Conservation (phyloP, 768 basidiomycete genomes). For the Phylloporus scabripes region DNA sequence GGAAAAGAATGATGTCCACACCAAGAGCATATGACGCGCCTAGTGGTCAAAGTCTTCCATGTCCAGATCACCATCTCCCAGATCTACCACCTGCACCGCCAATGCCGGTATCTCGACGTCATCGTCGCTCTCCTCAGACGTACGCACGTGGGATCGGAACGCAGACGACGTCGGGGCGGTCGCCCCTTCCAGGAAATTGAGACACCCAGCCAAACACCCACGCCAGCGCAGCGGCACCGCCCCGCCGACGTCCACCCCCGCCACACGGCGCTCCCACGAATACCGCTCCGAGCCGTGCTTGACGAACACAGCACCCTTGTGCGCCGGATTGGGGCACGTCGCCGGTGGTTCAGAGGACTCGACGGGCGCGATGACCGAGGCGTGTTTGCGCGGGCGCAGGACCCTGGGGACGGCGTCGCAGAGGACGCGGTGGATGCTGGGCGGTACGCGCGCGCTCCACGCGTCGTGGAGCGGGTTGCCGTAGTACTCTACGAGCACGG, state of each 20-base stretch:
- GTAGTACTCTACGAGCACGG: constrained; percentile 23
- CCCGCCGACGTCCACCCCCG: constrained; percentile 47
- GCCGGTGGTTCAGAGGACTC: too few relatives aligned
- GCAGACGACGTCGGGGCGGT: background rate
- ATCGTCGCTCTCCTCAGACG: too few relatives aligned
- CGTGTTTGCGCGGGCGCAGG: constrained; percentile 21
- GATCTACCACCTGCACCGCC: constrained; percentile 21
- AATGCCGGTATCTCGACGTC: too few relatives aligned
- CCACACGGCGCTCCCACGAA: constrained; percentile 58
- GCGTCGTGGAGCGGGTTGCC: constrained; percentile 28
- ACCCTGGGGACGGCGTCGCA: constrained; percentile 26
- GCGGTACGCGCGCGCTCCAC: constrained; percentile 24
- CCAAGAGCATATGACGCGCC: background rate
- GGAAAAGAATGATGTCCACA: too few relatives aligned
- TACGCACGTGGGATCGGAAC: too few relatives aligned
- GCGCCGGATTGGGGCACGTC: constrained; percentile 39
- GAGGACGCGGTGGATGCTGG: constrained; percentile 23
- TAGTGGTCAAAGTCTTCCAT: constrained; percentile 24
- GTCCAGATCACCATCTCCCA: constrained; percentile 11
- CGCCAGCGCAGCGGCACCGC: constrained; percentile 60
- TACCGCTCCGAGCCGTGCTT: constrained; percentile 54
- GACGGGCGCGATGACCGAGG: background rate
- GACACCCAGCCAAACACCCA: constrained; percentile 59
- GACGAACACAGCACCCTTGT: constrained; percentile 40
- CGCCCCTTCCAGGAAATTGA: constrained; percentile 48